Base-by-base conservation (phyloP, 495 filamentous ascomycete genomes). In the Neurospora cerealis region DNA sequence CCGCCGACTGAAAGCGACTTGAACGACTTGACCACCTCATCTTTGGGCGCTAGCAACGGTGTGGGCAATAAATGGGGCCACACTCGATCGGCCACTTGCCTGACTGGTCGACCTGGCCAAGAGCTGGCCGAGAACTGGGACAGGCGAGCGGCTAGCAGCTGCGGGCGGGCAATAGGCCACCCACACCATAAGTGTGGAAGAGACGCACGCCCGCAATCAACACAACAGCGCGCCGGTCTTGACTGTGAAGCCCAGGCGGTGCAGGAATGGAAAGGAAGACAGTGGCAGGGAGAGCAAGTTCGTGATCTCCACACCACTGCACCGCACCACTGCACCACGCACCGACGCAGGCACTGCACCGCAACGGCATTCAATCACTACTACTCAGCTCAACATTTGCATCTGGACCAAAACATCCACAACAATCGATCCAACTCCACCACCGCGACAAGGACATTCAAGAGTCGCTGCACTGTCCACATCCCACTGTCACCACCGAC, bases 81-180 rank as follows among this genome's bases (percentile, higher is more conserved):
- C 46, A 24, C 48, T 17, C 48, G 21, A 32, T 62, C 54, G 54
- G 13, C 54, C 54, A 62, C 54, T 11, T 62, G 54, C 54, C 54
- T 62, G 54, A 62, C 54, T 62, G 46, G 46, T 54, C 21, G 46
- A 6, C 21, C 21, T 54, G 54, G 44, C 41, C 41, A 48, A n/a
- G n/a, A 48, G 19, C 44, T 48, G 44, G 46, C 17, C 66, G 40
- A 46, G 40, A 69, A 73, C 41, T 69, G 40, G 73, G 70, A 54
- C 72, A 76, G 74, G 74, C 74, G 69, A 76, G 75, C 75, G 75
- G 75, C 73, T 76, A 76, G 38, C 54, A 62, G 70, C 70, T 71
- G 41, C 28, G 69, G 54, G 54, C 54, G 54, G 54, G 54, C 54
- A 17, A 62, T 62, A 6, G 62, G 48, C 38, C 46, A 41, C 70